Conservation (phyloP, 2,329 filamentous ascomycete genomes). For the Macroventuria anomochaeta region DNA sequence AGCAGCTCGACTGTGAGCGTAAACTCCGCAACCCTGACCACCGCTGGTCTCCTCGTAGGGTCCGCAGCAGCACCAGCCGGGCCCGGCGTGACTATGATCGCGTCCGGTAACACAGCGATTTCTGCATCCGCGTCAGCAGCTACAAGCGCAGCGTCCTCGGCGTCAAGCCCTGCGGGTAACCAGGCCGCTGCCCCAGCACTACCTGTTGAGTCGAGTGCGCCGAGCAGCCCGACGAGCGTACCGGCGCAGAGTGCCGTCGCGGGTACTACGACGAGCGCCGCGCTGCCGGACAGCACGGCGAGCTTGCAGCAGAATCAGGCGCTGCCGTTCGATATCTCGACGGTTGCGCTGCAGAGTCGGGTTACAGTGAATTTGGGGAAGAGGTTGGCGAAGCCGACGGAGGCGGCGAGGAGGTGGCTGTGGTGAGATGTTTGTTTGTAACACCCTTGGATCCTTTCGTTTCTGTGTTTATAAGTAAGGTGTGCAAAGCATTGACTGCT, state of each 20-base stretch:
- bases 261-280: conserved; percentile 16
- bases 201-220: neutral
- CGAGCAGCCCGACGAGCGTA: conserved; percentile 6
- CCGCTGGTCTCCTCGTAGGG: conserved; percentile 21
- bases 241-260: conserved; percentile 35
- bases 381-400: conserved; percentile 32
- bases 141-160: conserved; percentile 1
- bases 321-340: conserved; percentile 46
- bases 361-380: conserved; percentile 45
- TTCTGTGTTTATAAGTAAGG: neutral
- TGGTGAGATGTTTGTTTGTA: conserved; percentile 10
- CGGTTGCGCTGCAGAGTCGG: conserved; percentile 40
- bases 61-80: conserved; percentile 29
- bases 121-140: conserved; percentile 10
- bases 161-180: neutral
- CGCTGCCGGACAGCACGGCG: conserved; percentile 18
- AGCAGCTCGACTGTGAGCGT: conserved; percentile 21
- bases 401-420: conserved; percentile 20
- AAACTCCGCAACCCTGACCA: conserved; percentile 33
- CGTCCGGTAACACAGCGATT: conserved; percentile 17
- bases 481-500: conserved; percentile 9
- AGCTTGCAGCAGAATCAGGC: conserved; percentile 23
- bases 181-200: conserved; percentile 7
- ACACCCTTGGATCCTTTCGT: conserved; percentile 9
- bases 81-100: conserved; percentile 24